Percentiles rank a stretch among this genome's conserved stretches.
Evolutionary conservation across 202 grass and related monocot species (phyloP).

Genomic region (Setaria viridis): DNA sequence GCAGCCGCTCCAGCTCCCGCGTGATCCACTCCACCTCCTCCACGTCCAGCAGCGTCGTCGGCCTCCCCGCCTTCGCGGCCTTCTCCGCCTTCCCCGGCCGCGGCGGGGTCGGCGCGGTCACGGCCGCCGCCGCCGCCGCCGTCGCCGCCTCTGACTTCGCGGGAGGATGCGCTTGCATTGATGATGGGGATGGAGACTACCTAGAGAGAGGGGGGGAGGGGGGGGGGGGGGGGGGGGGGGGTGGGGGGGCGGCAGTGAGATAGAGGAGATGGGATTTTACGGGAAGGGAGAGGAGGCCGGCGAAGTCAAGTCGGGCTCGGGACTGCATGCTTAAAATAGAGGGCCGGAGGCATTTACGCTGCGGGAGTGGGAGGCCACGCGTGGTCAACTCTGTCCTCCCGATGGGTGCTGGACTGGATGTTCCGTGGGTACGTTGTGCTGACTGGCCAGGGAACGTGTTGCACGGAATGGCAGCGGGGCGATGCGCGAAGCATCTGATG

Average conservation of each 20-base stretch:
- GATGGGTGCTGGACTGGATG: neutral
- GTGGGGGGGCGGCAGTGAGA: too few relatives aligned
- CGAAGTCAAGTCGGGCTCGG: neutral
- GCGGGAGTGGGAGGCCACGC: slow-evolving; percentile 4
- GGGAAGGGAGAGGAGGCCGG: neutral
- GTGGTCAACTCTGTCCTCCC: slow-evolving; percentile 36
- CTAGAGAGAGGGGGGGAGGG: neutral
- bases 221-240: too few relatives aligned
- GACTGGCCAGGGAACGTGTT: neutral
- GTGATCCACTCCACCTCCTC: slow-evolving; percentile 88
- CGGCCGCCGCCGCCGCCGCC: neutral
- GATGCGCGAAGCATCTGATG: neutral
- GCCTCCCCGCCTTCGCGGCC: neutral
- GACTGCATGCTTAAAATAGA: slow-evolving; percentile 14
- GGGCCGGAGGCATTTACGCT: neutral
- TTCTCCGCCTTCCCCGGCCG: slow-evolving; percentile 15
- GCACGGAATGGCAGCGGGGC: neutral
- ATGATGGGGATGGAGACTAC: neutral
- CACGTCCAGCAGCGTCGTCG: slow-evolving; percentile 67
- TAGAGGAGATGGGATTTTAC: neutral
- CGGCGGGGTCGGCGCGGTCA: neutral
- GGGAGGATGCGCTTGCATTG: neutral
- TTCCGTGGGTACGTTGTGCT: neutral
- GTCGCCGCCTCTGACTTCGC: neutral
- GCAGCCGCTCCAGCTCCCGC: slow-evolving; percentile 69